These are phyloP conservation scores for Brassica incana DNA, from an alignment of 345 rosid species.

Conservation along the genomic window DNA sequence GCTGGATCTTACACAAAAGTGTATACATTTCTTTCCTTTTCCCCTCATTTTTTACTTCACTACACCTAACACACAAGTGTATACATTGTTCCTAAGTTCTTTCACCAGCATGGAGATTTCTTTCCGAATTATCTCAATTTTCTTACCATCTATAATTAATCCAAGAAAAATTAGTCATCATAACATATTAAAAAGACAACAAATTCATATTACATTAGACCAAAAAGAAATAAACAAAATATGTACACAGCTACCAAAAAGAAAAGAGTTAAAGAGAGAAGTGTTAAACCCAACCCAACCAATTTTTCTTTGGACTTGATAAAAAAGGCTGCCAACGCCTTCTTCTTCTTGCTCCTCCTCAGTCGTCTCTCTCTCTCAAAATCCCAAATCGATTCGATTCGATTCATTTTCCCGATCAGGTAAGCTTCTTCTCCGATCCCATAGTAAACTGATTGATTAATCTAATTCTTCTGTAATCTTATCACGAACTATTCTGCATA, in stretches of 20 bases:
- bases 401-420: background rate
- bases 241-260: background rate
- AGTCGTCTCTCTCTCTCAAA: constrained; percentile 19
- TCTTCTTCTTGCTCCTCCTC: background rate
- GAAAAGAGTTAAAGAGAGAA: background rate
- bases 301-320: constrained; percentile 8
- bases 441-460: background rate
- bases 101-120: background rate
- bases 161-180: background rate
- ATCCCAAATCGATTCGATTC: constrained; percentile 3
- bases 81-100: background rate
- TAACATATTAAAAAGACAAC: background rate
- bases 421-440: constrained; percentile 26
- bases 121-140: background rate
- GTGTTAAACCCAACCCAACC: constrained; percentile 22
- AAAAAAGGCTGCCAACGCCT: constrained; percentile 10
- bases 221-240: too few species aligned
- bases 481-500: background rate
- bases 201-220: background rate
- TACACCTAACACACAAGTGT: background rate
- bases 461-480: constrained; percentile 14
- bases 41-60: background rate
- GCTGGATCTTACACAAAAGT: background rate
- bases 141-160: background rate
- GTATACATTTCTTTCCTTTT: background rate